A percentile compares a stretch with the other conserved stretches of the same genome.
These are phyloP conservation scores for Irpex sp. DNA, from an alignment of 1,284 basidiomycete genomes.

Conservation along the genomic window DNA sequence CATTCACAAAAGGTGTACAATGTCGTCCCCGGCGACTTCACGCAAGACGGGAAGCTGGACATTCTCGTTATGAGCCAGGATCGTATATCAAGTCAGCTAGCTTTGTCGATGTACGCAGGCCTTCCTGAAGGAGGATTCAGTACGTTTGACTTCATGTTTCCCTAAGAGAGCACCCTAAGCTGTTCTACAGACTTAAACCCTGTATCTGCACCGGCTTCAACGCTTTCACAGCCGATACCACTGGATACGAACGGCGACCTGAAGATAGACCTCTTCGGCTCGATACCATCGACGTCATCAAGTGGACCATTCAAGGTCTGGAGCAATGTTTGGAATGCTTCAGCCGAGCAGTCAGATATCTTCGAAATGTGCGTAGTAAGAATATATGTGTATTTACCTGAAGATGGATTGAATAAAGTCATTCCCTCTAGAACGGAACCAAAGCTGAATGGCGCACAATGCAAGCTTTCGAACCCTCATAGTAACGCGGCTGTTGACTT, in stretches of 20 bases:
- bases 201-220: slow-evolving; percentile 58
- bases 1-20: slow-evolving; percentile 62
- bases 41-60: slow-evolving; percentile 88
- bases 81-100: slow-evolving; percentile 42
- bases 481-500: slow-evolving; percentile 95
- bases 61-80: slow-evolving; percentile 79
- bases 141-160: slow-evolving; percentile 30
- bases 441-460: slow-evolving; percentile 58
- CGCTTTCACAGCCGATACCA: slow-evolving; percentile 75
- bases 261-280: slow-evolving; percentile 83
- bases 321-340: slow-evolving; percentile 72
- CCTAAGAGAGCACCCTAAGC: neutral
- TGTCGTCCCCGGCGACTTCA: slow-evolving; percentile 89
- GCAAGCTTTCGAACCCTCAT: slow-evolving; percentile 81
- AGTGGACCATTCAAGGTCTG: slow-evolving; percentile 54
- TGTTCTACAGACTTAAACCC: slow-evolving; percentile 31
- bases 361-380: slow-evolving; percentile 53
- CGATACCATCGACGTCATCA: slow-evolving; percentile 39
- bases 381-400: slow-evolving; percentile 2
- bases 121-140: slow-evolving; percentile 61
- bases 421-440: slow-evolving; percentile 43
- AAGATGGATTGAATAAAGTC: neutral
- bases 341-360: slow-evolving; percentile 41
- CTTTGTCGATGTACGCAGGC: slow-evolving; percentile 67
- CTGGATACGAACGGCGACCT: slow-evolving; percentile 87